phyloP scores from a whole-genome alignment of 768 basidiomycete species.

The Pleurotus pulmonarius region DNA sequence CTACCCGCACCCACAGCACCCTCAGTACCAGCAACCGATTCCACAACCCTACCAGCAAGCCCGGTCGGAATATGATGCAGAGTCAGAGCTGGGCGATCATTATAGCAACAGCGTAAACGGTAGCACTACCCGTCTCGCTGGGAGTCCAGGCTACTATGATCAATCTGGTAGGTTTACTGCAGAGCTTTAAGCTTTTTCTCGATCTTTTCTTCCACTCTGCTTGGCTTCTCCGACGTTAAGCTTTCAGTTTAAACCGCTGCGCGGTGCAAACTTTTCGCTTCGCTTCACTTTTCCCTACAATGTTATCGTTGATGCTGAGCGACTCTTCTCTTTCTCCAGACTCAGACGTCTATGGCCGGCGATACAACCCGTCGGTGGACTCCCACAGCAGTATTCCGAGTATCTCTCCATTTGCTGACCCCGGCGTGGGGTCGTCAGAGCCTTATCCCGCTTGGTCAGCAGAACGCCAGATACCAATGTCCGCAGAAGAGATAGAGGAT shows the following conservation, averaged over 20 bases:
- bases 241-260: conserved; percentile 33
- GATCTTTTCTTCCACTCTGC: not conserved
- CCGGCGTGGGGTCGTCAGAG: conserved; percentile 46
- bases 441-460: conserved; percentile 96
- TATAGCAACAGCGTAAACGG: conserved; percentile 18
- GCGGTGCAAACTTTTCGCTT: conserved; percentile 17
- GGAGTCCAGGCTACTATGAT: conserved; percentile 23
- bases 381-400: conserved; percentile 58
- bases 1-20: conserved; percentile 8
- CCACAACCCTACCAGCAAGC: conserved; percentile 17
- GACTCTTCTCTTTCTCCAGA: conserved; percentile 22
- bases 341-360: conserved; percentile 33
- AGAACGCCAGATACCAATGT: conserved; percentile 92
- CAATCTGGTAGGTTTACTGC: conserved; percentile 14
- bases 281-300: conserved; percentile 7
- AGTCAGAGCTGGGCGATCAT: conserved; percentile 31
- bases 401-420: conserved; percentile 58
- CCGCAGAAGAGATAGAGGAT: conserved; percentile 97
- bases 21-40: conserved; percentile 3
- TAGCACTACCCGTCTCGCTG: conserved; percentile 33
- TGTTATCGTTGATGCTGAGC: not conserved
- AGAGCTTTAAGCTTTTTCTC: conserved; percentile 8
- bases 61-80: conserved; percentile 36
- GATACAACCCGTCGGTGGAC: conserved; percentile 54
- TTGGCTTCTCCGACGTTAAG: conserved; percentile 6